phyloP scores from a whole-genome alignment of 2,329 filamentous ascomycete genomes.

The Zymoseptoria passerinii region DNA sequence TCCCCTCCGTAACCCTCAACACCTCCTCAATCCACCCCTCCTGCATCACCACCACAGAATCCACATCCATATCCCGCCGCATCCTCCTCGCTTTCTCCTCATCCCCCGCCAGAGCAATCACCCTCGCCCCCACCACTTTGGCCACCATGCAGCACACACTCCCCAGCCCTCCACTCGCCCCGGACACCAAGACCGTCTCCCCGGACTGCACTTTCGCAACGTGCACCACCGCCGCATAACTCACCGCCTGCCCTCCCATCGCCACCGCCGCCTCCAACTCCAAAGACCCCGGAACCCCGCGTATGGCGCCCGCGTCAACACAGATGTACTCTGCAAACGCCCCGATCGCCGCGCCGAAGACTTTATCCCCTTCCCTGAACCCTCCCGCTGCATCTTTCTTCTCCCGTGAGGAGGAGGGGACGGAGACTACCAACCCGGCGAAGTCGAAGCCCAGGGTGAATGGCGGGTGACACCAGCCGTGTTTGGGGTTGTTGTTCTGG shows the following conservation, averaged over 20 bases:
- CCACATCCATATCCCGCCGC: constrained; percentile 24
- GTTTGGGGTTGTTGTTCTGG: constrained; percentile 42
- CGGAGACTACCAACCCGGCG: constrained; percentile 43
- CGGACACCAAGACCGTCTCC: constrained; percentile 48
- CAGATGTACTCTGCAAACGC: constrained; percentile 47
- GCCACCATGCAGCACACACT: constrained; percentile 51
- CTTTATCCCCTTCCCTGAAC: constrained; percentile 42
- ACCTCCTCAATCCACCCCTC: constrained; percentile 46
- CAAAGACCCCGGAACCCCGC: constrained; percentile 40
- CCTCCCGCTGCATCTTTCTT: constrained; percentile 1
- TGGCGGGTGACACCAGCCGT: constrained; percentile 46
- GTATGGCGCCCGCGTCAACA: constrained; percentile 34
- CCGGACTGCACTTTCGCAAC: constrained; percentile 37
- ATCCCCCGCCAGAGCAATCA: constrained; percentile 47
- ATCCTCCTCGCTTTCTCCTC: constrained; percentile 35
- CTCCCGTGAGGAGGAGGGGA: constrained; percentile 21
- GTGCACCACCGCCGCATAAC: constrained; percentile 43
- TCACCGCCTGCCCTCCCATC: constrained; percentile 46
- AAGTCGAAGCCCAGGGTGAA: constrained; percentile 56
- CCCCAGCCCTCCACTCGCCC: constrained; percentile 49
- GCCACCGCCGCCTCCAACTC: constrained; percentile 45
- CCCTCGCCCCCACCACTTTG: constrained; percentile 44
- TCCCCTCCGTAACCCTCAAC: constrained; percentile 38
- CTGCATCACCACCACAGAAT: constrained; percentile 35
- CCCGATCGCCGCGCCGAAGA: constrained; percentile 47